Conservation (phyloP, 306 rosid genomes). For the Cicer bijugum region DNA sequence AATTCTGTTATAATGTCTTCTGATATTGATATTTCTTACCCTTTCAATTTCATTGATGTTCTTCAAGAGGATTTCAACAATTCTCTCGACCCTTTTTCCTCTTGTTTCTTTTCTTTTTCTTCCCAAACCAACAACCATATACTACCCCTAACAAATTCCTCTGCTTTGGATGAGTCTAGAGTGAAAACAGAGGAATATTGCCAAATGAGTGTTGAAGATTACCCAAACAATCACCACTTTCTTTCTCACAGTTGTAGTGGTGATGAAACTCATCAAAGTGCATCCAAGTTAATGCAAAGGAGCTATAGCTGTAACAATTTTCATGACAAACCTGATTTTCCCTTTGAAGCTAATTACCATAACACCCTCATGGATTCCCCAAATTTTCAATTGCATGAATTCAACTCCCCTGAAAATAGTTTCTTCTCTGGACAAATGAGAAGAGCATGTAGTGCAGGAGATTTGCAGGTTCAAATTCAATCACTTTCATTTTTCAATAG, state of each 20-base stretch:
- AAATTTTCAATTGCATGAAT: constrained; percentile 47
- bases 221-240: constrained; percentile 35
- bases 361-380: constrained; percentile 55
- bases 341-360: constrained; percentile 44
- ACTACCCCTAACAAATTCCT: constrained; percentile 39
- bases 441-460: constrained; percentile 74
- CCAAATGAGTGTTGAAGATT: constrained; percentile 45
- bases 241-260: constrained; percentile 46
- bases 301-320: constrained; percentile 64
- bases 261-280: constrained; percentile 46
- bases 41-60: constrained; percentile 52
- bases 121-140: constrained; percentile 47
- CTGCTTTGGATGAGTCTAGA: constrained; percentile 46
- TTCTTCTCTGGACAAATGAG: constrained; percentile 60
- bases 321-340: constrained; percentile 53
- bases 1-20: constrained; percentile 66
- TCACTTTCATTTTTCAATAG: neutral
- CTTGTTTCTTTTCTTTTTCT: constrained; percentile 47
- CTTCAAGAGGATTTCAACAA: constrained; percentile 45
- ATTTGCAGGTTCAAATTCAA: constrained; percentile 62
- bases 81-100: constrained; percentile 44
- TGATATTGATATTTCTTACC: constrained; percentile 58
- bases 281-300: constrained; percentile 62
- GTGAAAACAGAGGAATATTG: constrained; percentile 58
- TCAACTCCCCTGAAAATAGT: constrained; percentile 53